Evolutionary conservation across 2,329 filamentous ascomycete genomes (phyloP).

Genomic region (Penicillium verrucosum): DNA sequence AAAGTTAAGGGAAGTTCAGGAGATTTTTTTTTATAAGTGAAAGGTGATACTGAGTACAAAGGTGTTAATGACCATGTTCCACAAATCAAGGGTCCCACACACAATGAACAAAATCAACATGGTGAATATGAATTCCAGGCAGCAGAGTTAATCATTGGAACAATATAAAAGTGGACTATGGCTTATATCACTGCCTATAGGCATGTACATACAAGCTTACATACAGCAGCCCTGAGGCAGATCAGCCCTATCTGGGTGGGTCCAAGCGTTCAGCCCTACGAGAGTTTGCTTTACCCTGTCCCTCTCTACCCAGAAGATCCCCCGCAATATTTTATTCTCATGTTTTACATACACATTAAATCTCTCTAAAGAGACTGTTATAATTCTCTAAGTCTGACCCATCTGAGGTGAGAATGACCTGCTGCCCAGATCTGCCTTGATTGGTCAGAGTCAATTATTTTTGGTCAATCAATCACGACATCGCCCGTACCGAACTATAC

Average conservation of each 20-base stretch:
- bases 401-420: conserved; percentile 1
- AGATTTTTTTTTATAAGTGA: not conserved
- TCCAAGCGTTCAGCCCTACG: conserved; percentile 2
- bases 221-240: not conserved
- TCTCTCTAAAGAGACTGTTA: not conserved
- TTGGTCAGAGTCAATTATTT: not conserved
- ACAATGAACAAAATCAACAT: not conserved
- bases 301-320: not conserved
- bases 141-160: not conserved
- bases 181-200: not conserved
- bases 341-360: no score
- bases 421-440: not conserved
- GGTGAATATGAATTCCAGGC: not conserved
- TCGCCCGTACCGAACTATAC: conserved; percentile 1
- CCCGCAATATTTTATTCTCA: not conserved
- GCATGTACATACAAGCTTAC: not conserved
- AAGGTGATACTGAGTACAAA: not conserved
- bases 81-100: not conserved
- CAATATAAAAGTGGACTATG: not conserved
- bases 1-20: not conserved
- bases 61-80: not conserved
- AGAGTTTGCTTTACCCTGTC: not conserved
- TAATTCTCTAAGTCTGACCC: not conserved
- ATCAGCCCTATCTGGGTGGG: conserved; percentile 2
- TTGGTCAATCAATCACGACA: conserved; percentile 4